phyloP scores from a whole-genome alignment of 2,329 filamentous ascomycete species.

The Zasmidium angulare region DNA sequence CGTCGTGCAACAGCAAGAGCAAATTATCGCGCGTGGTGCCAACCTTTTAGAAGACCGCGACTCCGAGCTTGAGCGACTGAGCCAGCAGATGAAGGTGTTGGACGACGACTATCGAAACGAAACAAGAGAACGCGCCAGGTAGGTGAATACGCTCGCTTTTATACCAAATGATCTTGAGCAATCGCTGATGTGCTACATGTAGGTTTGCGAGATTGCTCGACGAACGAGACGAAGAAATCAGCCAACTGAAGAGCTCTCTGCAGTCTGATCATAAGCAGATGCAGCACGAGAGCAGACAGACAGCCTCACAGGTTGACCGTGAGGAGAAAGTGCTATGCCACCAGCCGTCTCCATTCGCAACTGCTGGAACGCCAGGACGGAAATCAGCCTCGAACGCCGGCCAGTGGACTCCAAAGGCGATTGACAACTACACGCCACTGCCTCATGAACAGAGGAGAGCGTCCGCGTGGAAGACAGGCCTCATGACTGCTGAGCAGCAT shows the following conservation, averaged over 20 bases:
- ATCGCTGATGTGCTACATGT: too few relatives aligned
- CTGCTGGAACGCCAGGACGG: background rate
- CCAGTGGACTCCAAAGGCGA: constrained; percentile 17
- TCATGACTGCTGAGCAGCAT: background rate
- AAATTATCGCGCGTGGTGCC: constrained; percentile 27
- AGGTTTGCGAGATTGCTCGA: constrained; percentile 18
- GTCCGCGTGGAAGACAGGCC: constrained; percentile 9
- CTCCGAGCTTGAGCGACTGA: constrained; percentile 21
- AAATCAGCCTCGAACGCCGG: background rate
- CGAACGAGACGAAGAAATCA: constrained; percentile 18
- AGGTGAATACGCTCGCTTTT: background rate
- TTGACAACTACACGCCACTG: constrained; percentile 10
- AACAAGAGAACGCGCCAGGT: constrained; percentile 7
- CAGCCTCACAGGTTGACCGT: background rate
- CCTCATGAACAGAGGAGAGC: constrained; percentile 16
- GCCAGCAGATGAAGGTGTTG: constrained; percentile 13
- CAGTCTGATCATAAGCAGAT: constrained; percentile 2
- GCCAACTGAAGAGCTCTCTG: constrained; percentile 15
- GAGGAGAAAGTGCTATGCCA: background rate
- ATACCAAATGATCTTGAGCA: too few relatives aligned
- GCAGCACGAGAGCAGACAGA: background rate
- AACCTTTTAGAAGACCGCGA: constrained; percentile 23
- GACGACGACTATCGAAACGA: constrained; percentile 21
- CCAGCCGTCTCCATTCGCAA: constrained; percentile 16
- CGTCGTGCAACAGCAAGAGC: constrained; percentile 25